Percentiles rank a stretch among this genome's conserved stretches.
phyloP scores from a whole-genome alignment of 2,329 filamentous ascomycete genomes.

The Eutypella sp. region DNA sequence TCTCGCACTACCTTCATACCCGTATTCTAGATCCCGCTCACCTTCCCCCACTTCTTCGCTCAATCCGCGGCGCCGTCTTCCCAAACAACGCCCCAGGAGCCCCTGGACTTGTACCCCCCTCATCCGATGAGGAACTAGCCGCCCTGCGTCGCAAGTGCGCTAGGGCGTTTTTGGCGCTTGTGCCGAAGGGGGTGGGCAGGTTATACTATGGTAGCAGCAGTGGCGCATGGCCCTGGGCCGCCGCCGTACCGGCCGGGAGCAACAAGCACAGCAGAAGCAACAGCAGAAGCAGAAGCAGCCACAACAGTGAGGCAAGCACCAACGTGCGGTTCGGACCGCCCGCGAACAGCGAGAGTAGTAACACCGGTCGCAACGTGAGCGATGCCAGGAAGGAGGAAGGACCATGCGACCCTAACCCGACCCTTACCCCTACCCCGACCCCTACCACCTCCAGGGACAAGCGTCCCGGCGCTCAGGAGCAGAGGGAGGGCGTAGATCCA shows the following conservation, averaged over 20 bases:
- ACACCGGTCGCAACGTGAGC: constrained; percentile 16
- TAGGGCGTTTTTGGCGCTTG: constrained; percentile 46
- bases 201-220: constrained; percentile 41
- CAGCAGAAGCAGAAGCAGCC: constrained; percentile 7
- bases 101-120: constrained; percentile 55
- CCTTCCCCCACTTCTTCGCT: constrained; percentile 63
- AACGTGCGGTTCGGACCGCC: constrained; percentile 24
- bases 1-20: constrained; percentile 52
- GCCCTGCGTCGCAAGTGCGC: constrained; percentile 65
- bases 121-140: constrained; percentile 52
- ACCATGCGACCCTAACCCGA: constrained; percentile 19
- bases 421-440: constrained; percentile 8
- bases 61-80: constrained; percentile 74
- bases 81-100: constrained; percentile 75
- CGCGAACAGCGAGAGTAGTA: constrained; percentile 16
- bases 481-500: neutral
- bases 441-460: constrained; percentile 4
- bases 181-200: constrained; percentile 42
- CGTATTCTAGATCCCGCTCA: constrained; percentile 58
- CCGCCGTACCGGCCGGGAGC: constrained; percentile 18
- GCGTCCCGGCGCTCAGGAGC: neutral
- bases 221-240: constrained; percentile 29
- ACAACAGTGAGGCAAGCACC: constrained; percentile 23
- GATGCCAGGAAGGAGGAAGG: constrained; percentile 19
- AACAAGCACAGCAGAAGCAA: too few relatives aligned